Evolutionary conservation across 1,284 basidiomycete genomes (phyloP), one percentile per base, ranked within the genome.

Genomic region (Ustilago tritici): DNA sequence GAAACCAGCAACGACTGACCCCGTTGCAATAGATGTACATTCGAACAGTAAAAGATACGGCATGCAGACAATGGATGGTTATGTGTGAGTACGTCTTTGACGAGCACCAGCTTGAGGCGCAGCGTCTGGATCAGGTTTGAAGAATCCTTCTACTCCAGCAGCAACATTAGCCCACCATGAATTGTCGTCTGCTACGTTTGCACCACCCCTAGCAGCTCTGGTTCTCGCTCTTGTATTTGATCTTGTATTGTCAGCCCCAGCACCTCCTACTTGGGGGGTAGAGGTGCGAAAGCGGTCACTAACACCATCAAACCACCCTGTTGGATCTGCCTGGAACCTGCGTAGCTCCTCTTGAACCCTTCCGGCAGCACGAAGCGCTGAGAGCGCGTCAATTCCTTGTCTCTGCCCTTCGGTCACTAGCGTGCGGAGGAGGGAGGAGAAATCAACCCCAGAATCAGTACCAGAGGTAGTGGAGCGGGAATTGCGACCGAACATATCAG

Each of bases 351-450:
- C 76, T 35, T 74, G 76, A 32, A 78, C 71, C 32, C 49, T 68
- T 3, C 76, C 71, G 3, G 76, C 71, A 1, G 76, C 76, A 12
- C 71, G 46, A 1, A 78, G 54, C 5, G 76, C 76, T 8, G 68
- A 65, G 4, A 70, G 32, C n/a, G 71, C 71, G 46, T 78, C 76
- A 50, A 78, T 71, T 2, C 76, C 76, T 35, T 78, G 71, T 43
- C 71, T 46, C 49, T 67, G 67, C 0, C 76, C 76, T 38, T 74
- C 76, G 0, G 65, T 59, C 2, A 78, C 60, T 3, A 78, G 7
- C 31, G 65, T 68, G 6, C 65, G 47, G 2, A 77, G 70, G 4
- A 77, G 56, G n/a, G 55, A 41, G 0, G 61, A 40, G 52, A 77
- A 77, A 34, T 77, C 75, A 28, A 77, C 67, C 0, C 70, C 70